Evolutionary conservation across 164 flowering plant genomes (phyloP), one percentile per base, ranked within the genome.

Genomic region (Kalanchoe fedtschenkoi): DNA sequence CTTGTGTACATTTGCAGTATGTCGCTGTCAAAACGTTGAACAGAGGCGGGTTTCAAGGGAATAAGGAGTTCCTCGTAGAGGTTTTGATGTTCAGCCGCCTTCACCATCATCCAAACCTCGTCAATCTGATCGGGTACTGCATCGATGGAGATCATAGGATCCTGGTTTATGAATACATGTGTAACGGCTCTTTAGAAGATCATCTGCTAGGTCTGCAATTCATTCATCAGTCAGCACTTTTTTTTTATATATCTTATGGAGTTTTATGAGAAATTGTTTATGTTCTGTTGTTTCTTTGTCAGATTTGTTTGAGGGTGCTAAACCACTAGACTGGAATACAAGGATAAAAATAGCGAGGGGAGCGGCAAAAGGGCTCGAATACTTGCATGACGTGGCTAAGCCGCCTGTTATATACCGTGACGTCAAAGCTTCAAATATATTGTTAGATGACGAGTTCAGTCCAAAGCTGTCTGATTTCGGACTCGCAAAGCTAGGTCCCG

Each of bases 331-430:
- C 46, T 42, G 46, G 46, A 42, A 42, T 15, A 42, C 46, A 42
- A 42, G 46, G 46, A 42, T 15, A 19, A 42, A 42, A 42, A 42
- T 42, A 42, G 17, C 17, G n/a, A 17, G 46, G 16, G 46, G 46
- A 42, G 46, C 46, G 17, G 46, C 16, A 5, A 42, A 42, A 42
- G 46, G 46, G 16, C 46, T 47, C 54, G 54, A 47, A 22, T 43
- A 43, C 51, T 43, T 47, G 29, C 54, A 47, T 22, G 54, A 47
- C 11, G 54, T 47, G 7, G 54, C 54, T 47, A 47, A 47, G 24
- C 54, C 28, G 29, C 54, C 54, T 47, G 54, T 47, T 14, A 47
- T 47, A 47, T 47, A 47, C 54, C 54, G 54, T 47, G 54, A 47
- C 24, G 54, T 47, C 29, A 47, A 47, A 47, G 54, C 28, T 2